A percentile compares a stretch with the other conserved stretches of the same genome.
These are phyloP conservation scores for Phascolomyces articulosus DNA, from an alignment of 371 early-diverging fungal species.

Conservation along the genomic window DNA sequence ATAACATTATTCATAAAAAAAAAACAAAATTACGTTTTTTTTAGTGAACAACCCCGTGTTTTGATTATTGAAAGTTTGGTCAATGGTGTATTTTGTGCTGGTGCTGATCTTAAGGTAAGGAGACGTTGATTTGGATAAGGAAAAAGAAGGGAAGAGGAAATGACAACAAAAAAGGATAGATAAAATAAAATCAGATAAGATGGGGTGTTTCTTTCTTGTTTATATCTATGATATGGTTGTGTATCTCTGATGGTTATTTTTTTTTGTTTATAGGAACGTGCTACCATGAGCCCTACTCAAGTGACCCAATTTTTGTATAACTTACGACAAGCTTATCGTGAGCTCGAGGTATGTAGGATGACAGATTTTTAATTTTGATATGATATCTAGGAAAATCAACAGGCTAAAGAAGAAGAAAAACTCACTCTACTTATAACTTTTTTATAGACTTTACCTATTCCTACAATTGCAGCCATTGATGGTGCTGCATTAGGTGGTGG, in stretches of 20 bases:
- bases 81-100: conserved; percentile 91
- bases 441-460: conserved; percentile 79
- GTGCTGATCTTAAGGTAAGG: conserved; percentile 92
- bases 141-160: not conserved
- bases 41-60: conserved; percentile 69
- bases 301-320: conserved; percentile 84
- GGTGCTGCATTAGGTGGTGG: conserved; percentile 97
- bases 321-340: conserved; percentile 79
- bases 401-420: too few species aligned
- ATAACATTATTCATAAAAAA: too few species aligned
- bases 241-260: too few species aligned
- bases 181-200: too few species aligned
- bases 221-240: too few species aligned
- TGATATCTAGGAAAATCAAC: too few species aligned
- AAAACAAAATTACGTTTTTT: not conserved
- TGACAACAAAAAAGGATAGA: too few species aligned
- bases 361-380: too few species aligned
- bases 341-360: conserved; percentile 80
- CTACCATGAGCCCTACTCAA: conserved; percentile 81
- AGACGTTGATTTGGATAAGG: not conserved
- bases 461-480: conserved; percentile 95
- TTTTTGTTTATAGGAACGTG: conserved; percentile 72
- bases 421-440: not conserved
- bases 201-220: too few species aligned
- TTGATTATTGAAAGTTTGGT: conserved; percentile 84